A percentile compares a stretch with the other conserved stretches of the same genome.
phyloP scores from a whole-genome alignment of 1,284 basidiomycete species.

The Trametes versicolor region DNA sequence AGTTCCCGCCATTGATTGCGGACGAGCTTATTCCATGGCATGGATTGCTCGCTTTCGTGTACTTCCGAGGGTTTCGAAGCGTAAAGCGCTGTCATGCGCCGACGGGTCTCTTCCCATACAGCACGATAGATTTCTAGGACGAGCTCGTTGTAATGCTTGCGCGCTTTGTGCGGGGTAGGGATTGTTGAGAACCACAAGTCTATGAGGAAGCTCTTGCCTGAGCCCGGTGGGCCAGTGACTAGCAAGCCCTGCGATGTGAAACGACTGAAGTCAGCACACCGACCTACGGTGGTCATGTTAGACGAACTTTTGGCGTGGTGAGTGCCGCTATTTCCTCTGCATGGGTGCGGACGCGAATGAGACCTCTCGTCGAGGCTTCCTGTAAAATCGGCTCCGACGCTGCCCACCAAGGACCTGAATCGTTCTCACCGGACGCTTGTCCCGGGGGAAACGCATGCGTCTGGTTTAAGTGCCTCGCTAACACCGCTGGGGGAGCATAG shows the following conservation, averaged over 20 bases:
- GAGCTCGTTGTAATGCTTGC: constrained; percentile 76
- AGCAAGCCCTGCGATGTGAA: constrained; percentile 66
- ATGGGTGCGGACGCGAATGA: constrained; percentile 64
- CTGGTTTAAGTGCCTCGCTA: constrained; percentile 43
- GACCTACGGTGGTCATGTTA: background rate
- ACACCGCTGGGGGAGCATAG: constrained; percentile 57
- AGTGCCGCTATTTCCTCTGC: constrained; percentile 68
- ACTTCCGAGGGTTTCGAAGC: constrained; percentile 22
- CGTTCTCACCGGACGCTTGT: constrained; percentile 34
- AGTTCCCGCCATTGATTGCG: constrained; percentile 48
- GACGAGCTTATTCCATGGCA: constrained; percentile 49
- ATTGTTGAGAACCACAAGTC: constrained; percentile 72
- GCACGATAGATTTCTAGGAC: constrained; percentile 74
- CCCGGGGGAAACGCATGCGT: constrained; percentile 34
- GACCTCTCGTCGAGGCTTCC: constrained; percentile 33
- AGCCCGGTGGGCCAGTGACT: constrained; percentile 81
- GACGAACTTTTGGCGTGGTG: constrained; percentile 62
- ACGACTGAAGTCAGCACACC: background rate
- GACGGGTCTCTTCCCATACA: constrained; percentile 66
- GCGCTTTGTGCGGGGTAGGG: constrained; percentile 66
- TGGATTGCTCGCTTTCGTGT: constrained; percentile 31
- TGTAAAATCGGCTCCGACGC: constrained; percentile 29
- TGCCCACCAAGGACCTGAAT: constrained; percentile 43
- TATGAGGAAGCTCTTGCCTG: constrained; percentile 78
- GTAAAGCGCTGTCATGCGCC: constrained; percentile 47